Evolutionary conservation across 2,329 filamentous ascomycete species (phyloP), one percentile per base, ranked within the genome.

Genomic region (Phyllosticta citriasiana): DNA sequence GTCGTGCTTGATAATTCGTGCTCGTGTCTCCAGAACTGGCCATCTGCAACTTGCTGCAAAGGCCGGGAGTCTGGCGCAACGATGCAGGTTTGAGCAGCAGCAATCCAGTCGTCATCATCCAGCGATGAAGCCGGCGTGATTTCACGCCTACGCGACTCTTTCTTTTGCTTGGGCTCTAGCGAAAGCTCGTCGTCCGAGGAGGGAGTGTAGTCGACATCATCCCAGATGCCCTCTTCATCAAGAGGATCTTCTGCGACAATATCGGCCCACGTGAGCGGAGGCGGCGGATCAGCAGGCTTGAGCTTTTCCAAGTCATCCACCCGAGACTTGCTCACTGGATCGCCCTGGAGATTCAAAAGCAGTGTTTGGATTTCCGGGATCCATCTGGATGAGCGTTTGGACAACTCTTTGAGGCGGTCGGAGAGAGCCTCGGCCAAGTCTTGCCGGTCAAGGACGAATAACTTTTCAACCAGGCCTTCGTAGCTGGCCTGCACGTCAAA

Each of bases 281-380:
- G 77, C 3, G 74, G 76, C 1, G 74, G 70, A 16, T 78, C 76
- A 3, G 77, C 72, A 1, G 79, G 75, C 47, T 77, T 78, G 2
- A 88, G 73, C 1, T 76, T 71, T 19, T 85, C 79, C n/a, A 94
- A 75, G 64, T 85, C 82, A 51, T 82, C 79, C 0, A 93, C 74
- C 3, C 78, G 82, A 0, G 89, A 84, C 57, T 91, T 87, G 58
- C 86, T 82, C 0, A 86, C 82, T 2, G 94, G 93, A 59, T 86
- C 83, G 66, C 96, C 87, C 1, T 93, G 93, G 0, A 97, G 82
- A 63, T 90, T 84, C 7, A 97, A 78, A 10, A 97, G 76, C 0
- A 97, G 74, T 57, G 88, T 86, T 14, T 97, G 77, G 14, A 89
- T 80, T 67, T 97, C 94, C 0, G 92, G 91, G 5, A 85, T 84